Evolutionary conservation across 495 filamentous ascomycete genomes (phyloP).

Genomic region (Hapsidospora chrysogenum): DNA sequence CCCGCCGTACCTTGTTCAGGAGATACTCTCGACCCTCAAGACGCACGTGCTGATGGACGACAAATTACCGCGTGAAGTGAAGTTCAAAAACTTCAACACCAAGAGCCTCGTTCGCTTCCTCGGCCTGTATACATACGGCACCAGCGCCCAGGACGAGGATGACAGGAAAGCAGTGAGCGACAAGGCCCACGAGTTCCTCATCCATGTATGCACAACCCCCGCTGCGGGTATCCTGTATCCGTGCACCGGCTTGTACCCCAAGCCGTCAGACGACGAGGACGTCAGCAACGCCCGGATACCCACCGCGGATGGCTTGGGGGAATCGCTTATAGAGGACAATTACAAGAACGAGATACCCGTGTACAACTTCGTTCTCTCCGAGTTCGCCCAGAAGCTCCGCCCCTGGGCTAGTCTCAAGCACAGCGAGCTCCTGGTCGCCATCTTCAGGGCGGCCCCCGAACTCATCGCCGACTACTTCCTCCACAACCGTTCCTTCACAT

Average conservation of each 20-base stretch:
- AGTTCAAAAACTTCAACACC: slow-evolving; percentile 54
- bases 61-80: slow-evolving; percentile 48
- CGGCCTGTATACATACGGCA: slow-evolving; percentile 48
- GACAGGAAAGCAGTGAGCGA: slow-evolving; percentile 30
- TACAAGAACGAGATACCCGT: slow-evolving; percentile 50
- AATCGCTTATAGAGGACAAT: slow-evolving; percentile 34
- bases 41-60: slow-evolving; percentile 51
- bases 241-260: slow-evolving; percentile 57
- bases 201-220: slow-evolving; percentile 53
- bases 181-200: slow-evolving; percentile 51
- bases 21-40: slow-evolving; percentile 49
- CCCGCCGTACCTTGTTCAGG: slow-evolving; percentile 46
- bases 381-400: slow-evolving; percentile 62
- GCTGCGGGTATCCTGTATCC: slow-evolving; percentile 51
- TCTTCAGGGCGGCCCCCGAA: slow-evolving; percentile 71
- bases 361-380: slow-evolving; percentile 54
- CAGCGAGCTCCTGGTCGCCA: slow-evolving; percentile 58
- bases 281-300: slow-evolving; percentile 9
- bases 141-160: slow-evolving; percentile 9
- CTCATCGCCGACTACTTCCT: slow-evolving; percentile 72
- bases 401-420: slow-evolving; percentile 72
- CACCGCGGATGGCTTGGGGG: slow-evolving; percentile 36
- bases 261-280: slow-evolving; percentile 33
- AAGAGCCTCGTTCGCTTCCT: slow-evolving; percentile 54
- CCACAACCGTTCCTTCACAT: slow-evolving; percentile 60